Percentiles rank a stretch among this genome's conserved stretches.
These are phyloP conservation scores for Apophysomyces trapeziformis DNA, from an alignment of 371 early-diverging fungal genomes.

Conservation along the genomic window DNA sequence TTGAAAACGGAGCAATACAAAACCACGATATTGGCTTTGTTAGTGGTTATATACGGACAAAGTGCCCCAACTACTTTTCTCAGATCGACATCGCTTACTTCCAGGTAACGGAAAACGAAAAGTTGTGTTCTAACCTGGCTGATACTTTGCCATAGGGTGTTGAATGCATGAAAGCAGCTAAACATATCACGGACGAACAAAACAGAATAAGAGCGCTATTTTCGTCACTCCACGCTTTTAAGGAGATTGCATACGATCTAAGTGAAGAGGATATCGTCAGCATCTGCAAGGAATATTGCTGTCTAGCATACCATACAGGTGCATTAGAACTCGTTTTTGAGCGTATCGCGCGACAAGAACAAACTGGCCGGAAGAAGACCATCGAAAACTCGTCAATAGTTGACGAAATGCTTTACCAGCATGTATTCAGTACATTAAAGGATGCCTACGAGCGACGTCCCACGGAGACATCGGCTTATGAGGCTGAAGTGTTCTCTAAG, in stretches of 20 bases:
- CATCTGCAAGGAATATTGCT: neutral
- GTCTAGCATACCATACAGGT: neutral
- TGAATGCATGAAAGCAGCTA: neutral
- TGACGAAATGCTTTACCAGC: neutral
- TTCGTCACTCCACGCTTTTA: neutral
- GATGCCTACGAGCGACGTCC: conserved; percentile 4
- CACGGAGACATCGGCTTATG: neutral
- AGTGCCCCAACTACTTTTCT: neutral
- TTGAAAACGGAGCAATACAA: neutral
- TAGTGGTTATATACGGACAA: neutral
- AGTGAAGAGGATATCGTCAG: neutral
- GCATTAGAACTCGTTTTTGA: conserved; percentile 3
- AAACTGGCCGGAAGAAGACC: neutral
- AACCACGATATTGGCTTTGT: neutral
- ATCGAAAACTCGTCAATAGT: neutral
- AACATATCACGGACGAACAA: neutral
- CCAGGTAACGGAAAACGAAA: neutral
- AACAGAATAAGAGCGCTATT: neutral
- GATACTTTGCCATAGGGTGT: neutral
- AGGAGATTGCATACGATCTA: neutral
- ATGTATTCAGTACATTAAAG: neutral
- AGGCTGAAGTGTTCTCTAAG: neutral
- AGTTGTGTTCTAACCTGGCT: neutral
- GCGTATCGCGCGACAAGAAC: neutral
- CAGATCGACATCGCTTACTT: neutral